phyloP scores from a whole-genome alignment of 2,329 filamentous ascomycete genomes.

The Emericellopsis atlantica region DNA sequence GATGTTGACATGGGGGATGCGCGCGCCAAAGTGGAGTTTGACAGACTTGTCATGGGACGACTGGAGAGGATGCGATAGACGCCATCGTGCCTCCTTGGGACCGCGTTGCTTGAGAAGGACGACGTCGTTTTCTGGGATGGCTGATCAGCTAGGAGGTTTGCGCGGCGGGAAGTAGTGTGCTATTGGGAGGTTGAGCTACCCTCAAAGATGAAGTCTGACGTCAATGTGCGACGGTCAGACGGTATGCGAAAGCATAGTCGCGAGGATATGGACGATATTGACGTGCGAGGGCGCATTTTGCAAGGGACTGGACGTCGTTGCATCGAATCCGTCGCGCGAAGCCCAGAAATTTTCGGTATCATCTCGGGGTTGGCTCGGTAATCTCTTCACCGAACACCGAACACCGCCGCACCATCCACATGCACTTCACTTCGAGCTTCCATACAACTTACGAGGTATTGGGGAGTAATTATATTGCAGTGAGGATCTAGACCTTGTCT shows the following conservation, averaged over 20 bases:
- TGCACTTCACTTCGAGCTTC: no score
- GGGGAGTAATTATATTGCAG: no score
- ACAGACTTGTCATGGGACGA: conserved; percentile 17
- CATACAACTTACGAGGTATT: no score
- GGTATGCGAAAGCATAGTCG: background rate
- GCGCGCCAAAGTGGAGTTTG: conserved; percentile 29
- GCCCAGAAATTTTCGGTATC: no score
- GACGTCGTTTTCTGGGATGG: conserved; percentile 22
- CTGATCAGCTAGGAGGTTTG: conserved; percentile 1
- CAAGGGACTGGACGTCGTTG: no score
- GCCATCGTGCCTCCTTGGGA: conserved; percentile 20
- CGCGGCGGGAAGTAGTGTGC: background rate
- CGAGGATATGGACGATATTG: background rate
- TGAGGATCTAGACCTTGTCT: no score
- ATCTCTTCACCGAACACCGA: no score
- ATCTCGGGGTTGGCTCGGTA: no score
- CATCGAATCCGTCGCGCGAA: no score
- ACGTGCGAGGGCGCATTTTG: no score
- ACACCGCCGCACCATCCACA: no score
- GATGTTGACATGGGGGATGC: conserved; percentile 36
- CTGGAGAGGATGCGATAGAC: conserved; percentile 22
- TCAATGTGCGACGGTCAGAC: background rate
- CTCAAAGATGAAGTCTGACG: background rate
- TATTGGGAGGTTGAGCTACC: background rate
- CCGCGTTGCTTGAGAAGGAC: conserved; percentile 26